Evolutionary conservation across 169 alveolate species (phyloP).

Genomic region (Babesia ovis): DNA sequence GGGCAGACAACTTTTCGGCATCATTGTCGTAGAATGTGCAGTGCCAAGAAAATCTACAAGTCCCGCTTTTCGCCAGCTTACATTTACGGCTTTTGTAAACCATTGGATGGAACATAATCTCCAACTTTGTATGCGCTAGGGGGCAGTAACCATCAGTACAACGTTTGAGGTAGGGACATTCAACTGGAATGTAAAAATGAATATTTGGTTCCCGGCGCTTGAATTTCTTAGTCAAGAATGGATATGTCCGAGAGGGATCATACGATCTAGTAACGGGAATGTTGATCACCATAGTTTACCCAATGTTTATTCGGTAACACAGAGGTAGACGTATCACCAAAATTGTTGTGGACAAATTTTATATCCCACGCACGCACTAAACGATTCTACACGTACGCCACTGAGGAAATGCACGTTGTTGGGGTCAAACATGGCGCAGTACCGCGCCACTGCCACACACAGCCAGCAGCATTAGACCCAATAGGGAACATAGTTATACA

Average conservation of each 20-base stretch:
- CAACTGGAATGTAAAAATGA: slow-evolving; percentile 82
- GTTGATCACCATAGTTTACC: neutral
- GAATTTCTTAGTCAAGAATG: slow-evolving; percentile 68
- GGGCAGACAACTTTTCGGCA: slow-evolving; percentile 69
- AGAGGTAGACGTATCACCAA: neutral
- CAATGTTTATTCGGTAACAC: neutral
- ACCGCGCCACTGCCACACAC: neutral
- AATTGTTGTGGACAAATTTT: neutral
- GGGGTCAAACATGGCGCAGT: neutral
- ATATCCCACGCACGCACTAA: neutral
- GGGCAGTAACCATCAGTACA: slow-evolving; percentile 82
- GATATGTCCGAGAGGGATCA: slow-evolving; percentile 60
- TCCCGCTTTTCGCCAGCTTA: slow-evolving; percentile 68
- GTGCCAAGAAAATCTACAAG: slow-evolving; percentile 69
- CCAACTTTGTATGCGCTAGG: slow-evolving; percentile 81
- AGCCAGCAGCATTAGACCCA: no score
- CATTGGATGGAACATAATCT: slow-evolving; percentile 82
- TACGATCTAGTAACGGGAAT: slow-evolving; percentile 71
- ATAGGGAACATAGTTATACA: no score
- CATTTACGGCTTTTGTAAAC: slow-evolving; percentile 81
- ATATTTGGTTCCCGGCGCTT: slow-evolving; percentile 76
- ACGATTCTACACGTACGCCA: neutral
- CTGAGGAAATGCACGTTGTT: neutral
- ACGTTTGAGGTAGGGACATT: slow-evolving; percentile 77
- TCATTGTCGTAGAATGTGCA: slow-evolving; percentile 75